Evolutionary conservation across 805 yeast species (phyloP), one percentile per base, ranked within the genome.

Genomic region (Diddensiella transvaalensis): DNA sequence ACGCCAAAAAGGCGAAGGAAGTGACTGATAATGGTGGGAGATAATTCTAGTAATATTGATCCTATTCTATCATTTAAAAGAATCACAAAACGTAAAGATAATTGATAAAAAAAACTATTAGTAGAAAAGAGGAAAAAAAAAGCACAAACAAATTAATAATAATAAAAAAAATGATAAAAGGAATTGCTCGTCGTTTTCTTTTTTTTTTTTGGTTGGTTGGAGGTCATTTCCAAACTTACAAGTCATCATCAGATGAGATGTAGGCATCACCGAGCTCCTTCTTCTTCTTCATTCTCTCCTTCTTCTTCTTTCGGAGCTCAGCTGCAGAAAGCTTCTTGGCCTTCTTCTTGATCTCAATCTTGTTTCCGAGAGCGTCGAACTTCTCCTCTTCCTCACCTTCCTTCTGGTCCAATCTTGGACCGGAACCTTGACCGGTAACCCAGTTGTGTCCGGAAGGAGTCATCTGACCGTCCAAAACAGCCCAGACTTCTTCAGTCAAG

Each of bases 211-310:
- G 22, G 6, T n/a, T 24, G 18, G n/a, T 36, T 36, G n/a, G n/a
- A n/a, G n/a, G 19, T 10, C 13, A 40, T 11, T 40, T 13, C 10
- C 10, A 15, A 21, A 40, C 62, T 78, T 83, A 85, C 60, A 81
- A 77, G 65, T 84, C 93, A 50, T 91, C 99, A 64, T 90, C 96
- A 65, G 96, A 93, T 59, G 98, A 91, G 63, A 89, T 97, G 74
- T 93, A 95, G 75, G 93, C 98, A 72, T 93, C 99, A 82, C 98
- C 98, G 72, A 90, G 75, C 76, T 85, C 96, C 95, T 93, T 93
- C 97, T 91, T 93, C 95, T 91, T 93, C 86, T 86, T 88, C 98
- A 93, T 90, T 85, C 99, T 89, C 80, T 93, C 99, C 96, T 93
- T 93, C 97, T 93, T 93, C 96, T 93, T 93, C 96, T 93, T 93